Conservation (phyloP, 768 basidiomycete genomes). For the Tephrocybe rancida region DNA sequence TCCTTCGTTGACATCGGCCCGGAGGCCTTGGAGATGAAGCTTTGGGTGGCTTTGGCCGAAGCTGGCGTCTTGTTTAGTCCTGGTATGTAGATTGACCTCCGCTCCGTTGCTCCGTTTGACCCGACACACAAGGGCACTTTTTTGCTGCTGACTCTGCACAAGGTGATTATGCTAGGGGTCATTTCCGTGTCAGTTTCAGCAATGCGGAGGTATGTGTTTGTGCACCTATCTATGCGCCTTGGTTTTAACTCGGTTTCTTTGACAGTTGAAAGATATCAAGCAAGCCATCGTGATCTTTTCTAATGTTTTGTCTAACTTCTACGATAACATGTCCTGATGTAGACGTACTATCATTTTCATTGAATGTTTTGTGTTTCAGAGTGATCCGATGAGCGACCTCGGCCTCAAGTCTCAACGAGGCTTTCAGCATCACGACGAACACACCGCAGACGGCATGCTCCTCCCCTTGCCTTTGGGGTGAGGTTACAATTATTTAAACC, state of each 20-base stretch:
- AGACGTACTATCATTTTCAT: neutral
- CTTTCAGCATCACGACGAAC: neutral
- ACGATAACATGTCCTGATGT: constrained; percentile 21
- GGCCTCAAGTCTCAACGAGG: too few relatives aligned
- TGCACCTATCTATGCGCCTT: constrained; percentile 8
- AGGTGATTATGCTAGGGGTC: constrained; percentile 37
- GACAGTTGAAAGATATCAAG: constrained; percentile 41
- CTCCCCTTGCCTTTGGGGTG: constrained; percentile 10
- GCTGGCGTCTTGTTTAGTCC: constrained; percentile 66
- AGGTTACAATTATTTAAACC: neutral
- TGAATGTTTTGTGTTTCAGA: neutral
- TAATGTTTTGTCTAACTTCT: constrained; percentile 43
- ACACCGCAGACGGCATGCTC: constrained; percentile 9
- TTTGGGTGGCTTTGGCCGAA: constrained; percentile 64
- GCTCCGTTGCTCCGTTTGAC: neutral
- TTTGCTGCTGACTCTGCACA: constrained; percentile 38
- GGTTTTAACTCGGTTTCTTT: neutral
- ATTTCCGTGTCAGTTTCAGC: constrained; percentile 63
- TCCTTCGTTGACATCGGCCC: constrained; percentile 36
- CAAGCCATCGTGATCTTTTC: constrained; percentile 50
- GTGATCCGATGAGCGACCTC: constrained; percentile 12
- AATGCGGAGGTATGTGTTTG: constrained; percentile 41
- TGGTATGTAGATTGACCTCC: constrained; percentile 36
- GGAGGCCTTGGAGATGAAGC: constrained; percentile 52
- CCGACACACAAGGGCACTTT: constrained; percentile 31